Base-by-base conservation (phyloP, 805 yeast species). In the Ogataea philodendri region DNA sequence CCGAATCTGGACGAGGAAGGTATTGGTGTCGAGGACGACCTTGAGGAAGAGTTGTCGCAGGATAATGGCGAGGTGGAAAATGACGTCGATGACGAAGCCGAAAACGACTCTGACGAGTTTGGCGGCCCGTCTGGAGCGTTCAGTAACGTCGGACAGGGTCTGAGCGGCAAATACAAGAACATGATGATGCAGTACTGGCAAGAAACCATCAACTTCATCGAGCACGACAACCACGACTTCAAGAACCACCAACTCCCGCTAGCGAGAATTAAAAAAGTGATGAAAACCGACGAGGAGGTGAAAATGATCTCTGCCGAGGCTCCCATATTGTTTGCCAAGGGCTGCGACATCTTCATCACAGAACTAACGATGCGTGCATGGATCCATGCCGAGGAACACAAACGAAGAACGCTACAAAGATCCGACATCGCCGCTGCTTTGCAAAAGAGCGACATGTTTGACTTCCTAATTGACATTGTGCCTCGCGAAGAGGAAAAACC, bases 301-400 rank as follows among this genome's bases (percentile, higher is more conserved):
- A 76, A 88, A 46, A 93, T 93, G 99, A 93, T 93, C 39, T 79
- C 93, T 45, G 97, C 98, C 3, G 99, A 93, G 64, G 97, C 97
- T 1, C 98, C 99, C 2, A 88, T 93, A 21, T 63, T 93, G 42
- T 93, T 93, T 66, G 97, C 98, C 30, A 93, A 93, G 60, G 97
- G 97, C 1, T 93, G 98, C 63, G 99, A 93, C 58, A 81, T 93
- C 22, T 93, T 93, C 62, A 90, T 93, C 49, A 89, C 98, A 1
- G 99, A 93, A 59, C 67, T 93, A 37, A 89, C 99, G 9, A 89
- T 93, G 96, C 72, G 99, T 40, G 97, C 98, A 6, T 93, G 98
- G 98, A 87, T 93, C 44, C 96, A 89, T 52, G 96, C 97, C 3
- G 97, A 93, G 60, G 96, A 87, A 54, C 86, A 86, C 65, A 93